Evolutionary conservation across 164 flowering plant species (phyloP).

Genomic region (Malania oleifera): DNA sequence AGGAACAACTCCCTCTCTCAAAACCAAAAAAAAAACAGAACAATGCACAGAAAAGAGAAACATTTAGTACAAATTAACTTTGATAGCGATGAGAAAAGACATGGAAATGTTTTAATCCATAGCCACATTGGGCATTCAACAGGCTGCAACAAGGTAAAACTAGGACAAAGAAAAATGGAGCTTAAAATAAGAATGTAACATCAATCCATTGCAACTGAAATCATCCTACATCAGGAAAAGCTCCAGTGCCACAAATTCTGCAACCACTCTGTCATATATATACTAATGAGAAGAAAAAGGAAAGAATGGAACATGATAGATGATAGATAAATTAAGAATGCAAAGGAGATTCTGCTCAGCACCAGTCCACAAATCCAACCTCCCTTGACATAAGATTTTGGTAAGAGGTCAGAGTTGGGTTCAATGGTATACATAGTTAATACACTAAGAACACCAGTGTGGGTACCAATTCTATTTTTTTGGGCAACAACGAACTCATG

Average conservation of each 20-base stretch:
- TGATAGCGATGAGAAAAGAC: too few relatives aligned
- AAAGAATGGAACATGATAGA: neutral
- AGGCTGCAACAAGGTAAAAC: too few relatives aligned
- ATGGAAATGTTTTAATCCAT: too few relatives aligned
- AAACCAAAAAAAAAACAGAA: too few relatives aligned
- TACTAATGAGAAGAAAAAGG: neutral
- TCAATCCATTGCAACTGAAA: conserved; percentile 9
- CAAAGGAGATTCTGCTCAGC: conserved; percentile 12
- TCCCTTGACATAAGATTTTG: too few relatives aligned
- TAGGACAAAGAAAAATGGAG: neutral
- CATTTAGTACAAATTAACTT: too few relatives aligned
- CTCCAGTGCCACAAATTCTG: conserved; percentile 1
- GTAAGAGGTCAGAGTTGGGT: too few relatives aligned
- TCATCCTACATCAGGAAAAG: conserved; percentile 14
- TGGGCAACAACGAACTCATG: conserved; percentile 21
- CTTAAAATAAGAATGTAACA: conserved; percentile 2
- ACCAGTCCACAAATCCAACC: conserved; percentile 16
- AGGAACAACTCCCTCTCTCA: too few relatives aligned
- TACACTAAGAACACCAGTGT: conserved; percentile 12
- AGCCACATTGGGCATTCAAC: too few relatives aligned
- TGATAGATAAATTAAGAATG: conserved; percentile 12
- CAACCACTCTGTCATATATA: conserved; percentile 1
- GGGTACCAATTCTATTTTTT: conserved; percentile 16
- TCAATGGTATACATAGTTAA: conserved; percentile 2
- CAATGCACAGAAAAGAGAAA: too few relatives aligned